Evolutionary conservation across 2,329 filamentous ascomycete species (phyloP), one percentile per base, ranked within the genome.

Genomic region (Magnaporthiopsis poae): DNA sequence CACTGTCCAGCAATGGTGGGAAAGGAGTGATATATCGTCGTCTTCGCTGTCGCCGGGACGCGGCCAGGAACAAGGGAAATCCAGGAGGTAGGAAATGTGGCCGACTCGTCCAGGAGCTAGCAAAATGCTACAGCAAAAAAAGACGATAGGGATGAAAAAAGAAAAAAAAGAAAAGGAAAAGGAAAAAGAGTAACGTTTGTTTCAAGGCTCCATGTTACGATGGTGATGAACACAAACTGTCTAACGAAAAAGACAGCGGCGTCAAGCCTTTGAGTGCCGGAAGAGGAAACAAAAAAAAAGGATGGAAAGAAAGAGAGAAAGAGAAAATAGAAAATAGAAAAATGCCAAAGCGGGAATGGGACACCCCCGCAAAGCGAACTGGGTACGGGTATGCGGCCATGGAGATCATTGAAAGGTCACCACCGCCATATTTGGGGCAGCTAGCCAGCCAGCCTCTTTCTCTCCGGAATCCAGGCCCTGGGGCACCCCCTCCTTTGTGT

Each of bases 1-100:
- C 62, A 52, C 46, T 65, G 63, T 29, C 63, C 63, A 65, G 63
- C 63, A 65, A 65, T 60, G 63, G 18, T 46, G 39, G n/a, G 31
- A 60, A n/a, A 18, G 13, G 3, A 9, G 52, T 56, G 21, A 27
- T 63, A 31, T 64, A 52, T 52, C 62, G 35, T 63, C 36, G 39
- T 64, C 62, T 35, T 56, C 29, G 52, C 31, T 39, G 52, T 65
- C 63, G 31, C 63, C 52, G 29, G 63, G 63, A 65, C 52, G 7
- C 12, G 31, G 60, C 25, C 60, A 31, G n/a, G n/a, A 11, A 39
- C 33, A n/a, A 61, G 60, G 33, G 33, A 39, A 60, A 33, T 3
- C 31, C 0, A 5, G 59, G 29, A 52, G 12, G 5, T n/a, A 35
- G 39, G 46, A 25, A 56, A 56, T 18, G 1, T 21, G 46, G n/a